Base-by-base conservation (phyloP, 2,329 filamentous ascomycete species). In the Aureobasidium sp. region DNA sequence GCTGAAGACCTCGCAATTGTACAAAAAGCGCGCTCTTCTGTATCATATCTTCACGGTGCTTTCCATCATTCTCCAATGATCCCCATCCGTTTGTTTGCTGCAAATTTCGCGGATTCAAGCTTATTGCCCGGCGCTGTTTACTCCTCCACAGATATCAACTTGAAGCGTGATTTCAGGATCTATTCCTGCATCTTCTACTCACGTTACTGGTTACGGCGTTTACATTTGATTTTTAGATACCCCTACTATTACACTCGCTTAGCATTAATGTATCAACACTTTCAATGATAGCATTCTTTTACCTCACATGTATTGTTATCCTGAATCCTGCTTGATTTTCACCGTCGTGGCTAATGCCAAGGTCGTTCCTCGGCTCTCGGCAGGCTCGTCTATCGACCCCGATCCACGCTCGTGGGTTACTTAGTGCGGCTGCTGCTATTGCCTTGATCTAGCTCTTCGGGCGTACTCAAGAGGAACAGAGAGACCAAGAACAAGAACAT, bases 171-270 rank as follows among this genome's bases (percentile, higher is more conserved):
- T 47, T 15, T 8, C 24, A 29, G 24, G 22, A 48, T 31, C n/a
- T 7, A 31, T 31, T 45, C 15, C 24, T 31, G 15, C 31, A 29
- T 31, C 24, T 48, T n/a, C 19, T 17, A 44, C 24, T 33, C 35
- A 12, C 35, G 24, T 29, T 11, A 37, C 19, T 37, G 47, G 7
- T 52, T 12, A 37, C n/a, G 59, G 59, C 47, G 48, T 58, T 58
- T 29, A 33, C 39, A n/a, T 17, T 12, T 58, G 37, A 24, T 39
- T 42, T 56, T 39, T 58, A 61, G 59, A 61, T 61, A 61, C 59
- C 59, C 59, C 59, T 53, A 44, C 42, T 53, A 61, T 37, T 45
- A 61, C 59, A 61, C 48, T 61, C 59, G 59, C 48, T 61, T 48
- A 35, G 48, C 48, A 53, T 19, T 61, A 61, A 45, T 53, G 37